These are phyloP conservation scores for Nakazawaea siamensis DNA, from an alignment of 805 yeast species.

Conservation along the genomic window DNA sequence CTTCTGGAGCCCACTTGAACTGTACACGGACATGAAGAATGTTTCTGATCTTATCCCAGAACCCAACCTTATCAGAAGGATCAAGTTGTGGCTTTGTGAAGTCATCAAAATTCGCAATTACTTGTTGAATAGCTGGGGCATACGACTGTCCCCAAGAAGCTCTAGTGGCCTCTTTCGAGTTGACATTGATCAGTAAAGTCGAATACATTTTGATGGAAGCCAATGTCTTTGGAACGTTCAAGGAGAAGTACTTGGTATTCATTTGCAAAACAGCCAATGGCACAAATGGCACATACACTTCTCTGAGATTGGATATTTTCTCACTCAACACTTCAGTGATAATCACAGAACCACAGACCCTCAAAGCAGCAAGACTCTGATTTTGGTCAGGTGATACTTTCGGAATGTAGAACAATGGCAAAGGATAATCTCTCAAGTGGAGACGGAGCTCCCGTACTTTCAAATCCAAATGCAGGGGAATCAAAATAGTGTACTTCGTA, in stretches of 20 bases:
- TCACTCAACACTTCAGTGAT: constrained; percentile 57
- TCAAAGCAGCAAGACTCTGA: constrained; percentile 13
- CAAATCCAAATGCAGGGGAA: constrained; percentile 58
- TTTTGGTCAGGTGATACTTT: constrained; percentile 25
- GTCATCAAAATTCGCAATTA: constrained; percentile 68
- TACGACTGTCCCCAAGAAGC: constrained; percentile 82
- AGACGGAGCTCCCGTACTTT: constrained; percentile 53
- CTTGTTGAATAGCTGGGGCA: constrained; percentile 76
- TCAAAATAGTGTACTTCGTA: constrained; percentile 53
- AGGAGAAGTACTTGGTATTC: constrained; percentile 36
- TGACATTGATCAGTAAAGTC: constrained; percentile 46
- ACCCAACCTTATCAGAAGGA: constrained; percentile 76
- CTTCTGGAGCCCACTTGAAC: constrained; percentile 41
- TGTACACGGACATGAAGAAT: constrained; percentile 65
- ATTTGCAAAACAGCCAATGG: constrained; percentile 31
- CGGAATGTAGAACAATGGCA: constrained; percentile 76
- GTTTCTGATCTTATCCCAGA: constrained; percentile 85
- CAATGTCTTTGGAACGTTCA: constrained; percentile 67
- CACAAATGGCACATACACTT: constrained; percentile 54
- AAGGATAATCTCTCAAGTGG: constrained; percentile 78
- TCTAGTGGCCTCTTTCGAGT: constrained; percentile 49
- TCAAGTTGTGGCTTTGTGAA: constrained; percentile 88
- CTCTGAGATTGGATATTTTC: constrained; percentile 46
- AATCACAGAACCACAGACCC: constrained; percentile 54
- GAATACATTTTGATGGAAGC: constrained; percentile 68